Conservation (phyloP, 495 filamentous ascomycete genomes). For the Neurospora sp. region DNA sequence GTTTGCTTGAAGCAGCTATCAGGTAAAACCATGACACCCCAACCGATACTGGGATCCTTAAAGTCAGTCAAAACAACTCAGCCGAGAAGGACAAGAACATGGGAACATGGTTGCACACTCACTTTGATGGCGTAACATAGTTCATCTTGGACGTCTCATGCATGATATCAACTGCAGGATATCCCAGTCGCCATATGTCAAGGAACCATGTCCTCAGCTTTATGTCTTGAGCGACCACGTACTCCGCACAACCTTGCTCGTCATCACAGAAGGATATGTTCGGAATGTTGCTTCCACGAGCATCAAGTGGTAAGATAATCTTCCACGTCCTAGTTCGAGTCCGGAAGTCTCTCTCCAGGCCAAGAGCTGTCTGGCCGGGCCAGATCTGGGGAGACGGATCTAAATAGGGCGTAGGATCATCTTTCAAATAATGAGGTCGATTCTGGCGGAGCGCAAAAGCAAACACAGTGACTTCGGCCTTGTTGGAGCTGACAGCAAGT, state of each 20-base stretch:
- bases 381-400: slow-evolving; percentile 8
- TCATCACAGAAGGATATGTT: slow-evolving; percentile 64
- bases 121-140: background rate
- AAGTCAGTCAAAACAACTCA: slow-evolving; percentile 3
- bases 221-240: slow-evolving; percentile 69
- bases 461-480: slow-evolving; percentile 54
- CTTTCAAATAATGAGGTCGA: slow-evolving; percentile 1
- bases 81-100: background rate
- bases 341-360: slow-evolving; percentile 20
- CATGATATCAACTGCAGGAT: background rate
- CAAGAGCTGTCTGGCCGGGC: slow-evolving; percentile 9
- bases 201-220: slow-evolving; percentile 53
- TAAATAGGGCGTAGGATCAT: background rate
- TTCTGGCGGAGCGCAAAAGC: slow-evolving; percentile 54
- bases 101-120: background rate
- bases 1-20: slow-evolving; percentile 30
- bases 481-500: slow-evolving; percentile 75
- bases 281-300: slow-evolving; percentile 56
- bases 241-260: slow-evolving; percentile 47
- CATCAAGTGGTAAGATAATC: slow-evolving; percentile 25
- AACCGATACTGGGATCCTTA: slow-evolving; percentile 20
- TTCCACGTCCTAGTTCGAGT: slow-evolving; percentile 31
- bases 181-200: slow-evolving; percentile 46
- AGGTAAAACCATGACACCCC: slow-evolving; percentile 38
- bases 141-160: background rate